Evolutionary conservation across 306 rosid genomes (phyloP).

Genomic region (Boehmeria nivea): DNA sequence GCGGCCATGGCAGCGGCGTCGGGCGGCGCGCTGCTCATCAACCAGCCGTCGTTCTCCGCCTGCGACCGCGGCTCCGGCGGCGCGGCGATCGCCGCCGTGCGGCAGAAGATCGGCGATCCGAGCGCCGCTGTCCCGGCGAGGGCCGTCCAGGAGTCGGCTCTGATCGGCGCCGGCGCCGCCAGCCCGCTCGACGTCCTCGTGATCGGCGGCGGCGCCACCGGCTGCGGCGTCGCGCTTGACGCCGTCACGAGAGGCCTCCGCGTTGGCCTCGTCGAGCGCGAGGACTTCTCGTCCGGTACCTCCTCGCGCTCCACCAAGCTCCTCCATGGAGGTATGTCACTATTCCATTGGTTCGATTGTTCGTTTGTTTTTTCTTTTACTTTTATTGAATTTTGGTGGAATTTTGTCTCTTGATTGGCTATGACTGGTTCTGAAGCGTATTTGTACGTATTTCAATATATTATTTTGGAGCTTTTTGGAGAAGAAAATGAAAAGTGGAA

Average conservation of each 20-base stretch:
- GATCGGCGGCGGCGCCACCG: constrained; percentile 97
- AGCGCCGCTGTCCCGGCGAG: constrained; percentile 59
- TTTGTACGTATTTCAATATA: too few species aligned
- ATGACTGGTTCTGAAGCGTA: background rate
- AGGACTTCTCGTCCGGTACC: constrained; percentile 92
- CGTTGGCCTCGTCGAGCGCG: constrained; percentile 93
- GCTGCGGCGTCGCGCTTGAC: constrained; percentile 75
- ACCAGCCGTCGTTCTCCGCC: constrained; percentile 36
- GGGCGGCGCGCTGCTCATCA: constrained; percentile 44
- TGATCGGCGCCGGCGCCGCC: constrained; percentile 47
- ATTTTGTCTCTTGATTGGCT: background rate
- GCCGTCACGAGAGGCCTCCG: constrained; percentile 88
- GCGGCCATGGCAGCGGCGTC: constrained; percentile 49
- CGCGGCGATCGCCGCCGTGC: constrained; percentile 30
- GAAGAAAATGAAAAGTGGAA: too few species aligned
- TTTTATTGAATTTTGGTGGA: background rate
- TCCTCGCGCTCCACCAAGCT: constrained; percentile 98
- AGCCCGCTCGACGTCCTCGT: constrained; percentile 86
- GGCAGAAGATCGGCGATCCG: constrained; percentile 49
- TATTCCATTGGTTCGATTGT: too few species aligned
- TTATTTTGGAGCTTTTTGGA: too few species aligned
- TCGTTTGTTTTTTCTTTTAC: too few species aligned
- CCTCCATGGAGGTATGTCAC: constrained; percentile 69
- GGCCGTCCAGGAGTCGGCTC: constrained; percentile 52
- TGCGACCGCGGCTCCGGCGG: constrained; percentile 45